Percentiles rank a stretch among this genome's conserved stretches.
Evolutionary conservation across 192 early-diverging fungal genomes (phyloP).

Genomic region (Funneliformis mosseae): DNA sequence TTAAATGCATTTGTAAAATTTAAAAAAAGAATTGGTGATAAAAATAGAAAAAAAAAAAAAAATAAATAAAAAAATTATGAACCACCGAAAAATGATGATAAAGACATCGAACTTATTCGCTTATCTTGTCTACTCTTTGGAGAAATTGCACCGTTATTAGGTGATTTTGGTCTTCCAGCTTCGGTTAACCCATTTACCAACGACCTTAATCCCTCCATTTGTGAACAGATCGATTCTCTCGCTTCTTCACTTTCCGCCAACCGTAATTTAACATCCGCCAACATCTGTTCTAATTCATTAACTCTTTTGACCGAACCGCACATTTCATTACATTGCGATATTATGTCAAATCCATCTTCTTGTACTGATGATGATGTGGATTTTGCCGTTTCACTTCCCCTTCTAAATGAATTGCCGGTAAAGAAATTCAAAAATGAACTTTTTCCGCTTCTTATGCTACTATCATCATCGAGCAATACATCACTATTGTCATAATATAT

Average conservation of each 20-base stretch:
- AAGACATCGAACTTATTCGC: not conserved
- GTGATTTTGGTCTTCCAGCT: conserved; percentile 1
- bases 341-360: not conserved
- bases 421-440: not conserved
- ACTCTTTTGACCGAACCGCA: conserved; percentile 24
- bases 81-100: not conserved
- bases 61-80: conserved; percentile 38
- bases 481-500: not conserved
- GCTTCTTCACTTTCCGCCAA: conserved; percentile 30
- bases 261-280: conserved; percentile 27
- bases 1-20: no score
- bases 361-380: not conserved
- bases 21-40: conserved; percentile 20
- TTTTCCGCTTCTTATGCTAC: not conserved
- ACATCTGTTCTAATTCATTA: conserved; percentile 22
- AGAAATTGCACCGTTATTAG: not conserved
- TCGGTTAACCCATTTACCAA: conserved; percentile 2
- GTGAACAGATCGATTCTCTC: not conserved
- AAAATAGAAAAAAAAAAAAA: conserved; percentile 38
- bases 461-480: not conserved
- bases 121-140: not conserved
- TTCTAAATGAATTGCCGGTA: not conserved
- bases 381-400: not conserved
- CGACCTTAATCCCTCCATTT: not conserved
- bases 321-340: not conserved